A percentile compares a stretch with the other conserved stretches of the same genome.
Evolutionary conservation across 805 yeast species (phyloP).

Genomic region (Sugiyamaella smithiae): DNA sequence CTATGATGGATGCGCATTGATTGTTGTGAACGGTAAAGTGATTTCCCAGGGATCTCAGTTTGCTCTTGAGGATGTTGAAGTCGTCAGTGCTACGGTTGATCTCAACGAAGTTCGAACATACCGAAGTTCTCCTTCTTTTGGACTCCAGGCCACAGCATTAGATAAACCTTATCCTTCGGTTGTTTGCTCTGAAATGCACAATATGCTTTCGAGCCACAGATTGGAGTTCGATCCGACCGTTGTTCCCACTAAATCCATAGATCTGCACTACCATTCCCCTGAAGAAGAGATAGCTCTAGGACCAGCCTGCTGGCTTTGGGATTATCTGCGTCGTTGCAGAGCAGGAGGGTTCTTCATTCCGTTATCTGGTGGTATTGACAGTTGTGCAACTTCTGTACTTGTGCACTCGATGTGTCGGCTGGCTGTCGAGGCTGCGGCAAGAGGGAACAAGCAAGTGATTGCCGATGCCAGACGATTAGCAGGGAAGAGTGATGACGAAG

Average conservation of each 20-base stretch:
- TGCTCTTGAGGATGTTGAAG: constrained; percentile 87
- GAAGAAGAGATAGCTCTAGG: constrained; percentile 97
- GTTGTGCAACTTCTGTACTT: constrained; percentile 95
- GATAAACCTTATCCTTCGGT: constrained; percentile 32
- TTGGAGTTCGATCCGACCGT: constrained; percentile 55
- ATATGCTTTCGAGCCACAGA: constrained; percentile 12
- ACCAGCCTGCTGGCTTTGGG: constrained; percentile 99
- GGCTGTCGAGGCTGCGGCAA: constrained; percentile 64
- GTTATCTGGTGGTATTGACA: constrained; percentile 94
- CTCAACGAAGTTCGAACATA: constrained; percentile 86
- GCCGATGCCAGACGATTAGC: constrained; percentile 70
- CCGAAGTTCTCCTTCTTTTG: constrained; percentile 69
- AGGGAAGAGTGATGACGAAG: constrained; percentile 39
- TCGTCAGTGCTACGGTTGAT: constrained; percentile 91
- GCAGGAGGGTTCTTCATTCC: constrained; percentile 93
- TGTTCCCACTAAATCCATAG: constrained; percentile 52
- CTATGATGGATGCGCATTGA: constrained; percentile 95
- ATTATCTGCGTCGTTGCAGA: constrained; percentile 84
- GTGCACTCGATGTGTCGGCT: constrained; percentile 92
- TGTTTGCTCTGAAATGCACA: constrained; percentile 24
- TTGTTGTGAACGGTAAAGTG: constrained; percentile 86
- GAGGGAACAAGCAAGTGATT: constrained; percentile 75
- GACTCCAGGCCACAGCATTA: constrained; percentile 61
- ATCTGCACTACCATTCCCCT: constrained; percentile 67
- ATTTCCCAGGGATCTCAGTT: constrained; percentile 94